Conservation (phyloP, 495 filamentous ascomycete genomes). For the Penicillium coffeae region DNA sequence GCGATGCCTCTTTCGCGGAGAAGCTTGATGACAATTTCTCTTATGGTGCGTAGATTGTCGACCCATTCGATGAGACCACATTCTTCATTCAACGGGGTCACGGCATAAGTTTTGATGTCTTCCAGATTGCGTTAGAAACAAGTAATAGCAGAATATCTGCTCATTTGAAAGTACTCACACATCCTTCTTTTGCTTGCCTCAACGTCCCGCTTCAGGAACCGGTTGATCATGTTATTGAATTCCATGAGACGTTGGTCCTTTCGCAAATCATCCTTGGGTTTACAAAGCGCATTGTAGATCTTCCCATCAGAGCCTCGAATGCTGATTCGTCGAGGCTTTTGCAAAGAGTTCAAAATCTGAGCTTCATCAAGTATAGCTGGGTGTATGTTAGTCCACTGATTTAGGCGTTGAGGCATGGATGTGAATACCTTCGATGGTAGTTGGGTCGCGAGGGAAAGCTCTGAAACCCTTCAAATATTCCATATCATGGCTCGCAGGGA, state of each 20-base stretch:
- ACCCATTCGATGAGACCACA: conserved; percentile 99
- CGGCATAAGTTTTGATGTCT: conserved; percentile 94
- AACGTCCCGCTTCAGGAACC: conserved; percentile 83
- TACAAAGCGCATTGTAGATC: conserved; percentile 85
- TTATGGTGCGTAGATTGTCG: conserved; percentile 88
- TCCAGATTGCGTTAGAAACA: no score
- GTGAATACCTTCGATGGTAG: conserved; percentile 52
- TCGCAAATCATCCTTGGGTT: conserved; percentile 94
- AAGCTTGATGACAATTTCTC: conserved; percentile 79
- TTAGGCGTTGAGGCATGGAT: conserved; percentile 21
- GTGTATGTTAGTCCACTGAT: conserved; percentile 31
- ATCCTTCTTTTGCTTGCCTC: conserved; percentile 81
- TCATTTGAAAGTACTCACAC: conserved; percentile 39
- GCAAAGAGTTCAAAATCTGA: conserved; percentile 82
- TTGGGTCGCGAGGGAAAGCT: conserved; percentile 68
- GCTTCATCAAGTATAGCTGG: conserved; percentile 76
- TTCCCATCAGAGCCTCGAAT: conserved; percentile 85
- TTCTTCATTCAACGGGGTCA: conserved; percentile 95
- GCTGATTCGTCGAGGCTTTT: conserved; percentile 86
- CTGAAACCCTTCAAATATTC: conserved; percentile 68
- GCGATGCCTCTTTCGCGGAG: conserved; percentile 67
- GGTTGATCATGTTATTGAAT: conserved; percentile 97
- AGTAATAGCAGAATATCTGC: no score
- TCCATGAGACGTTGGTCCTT: conserved; percentile 99
- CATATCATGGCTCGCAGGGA: conserved; percentile 70